A percentile compares a stretch with the other conserved stretches of the same genome.
Evolutionary conservation across 2,329 filamentous ascomycete genomes (phyloP).

Genomic region (Talaromyces sp.): DNA sequence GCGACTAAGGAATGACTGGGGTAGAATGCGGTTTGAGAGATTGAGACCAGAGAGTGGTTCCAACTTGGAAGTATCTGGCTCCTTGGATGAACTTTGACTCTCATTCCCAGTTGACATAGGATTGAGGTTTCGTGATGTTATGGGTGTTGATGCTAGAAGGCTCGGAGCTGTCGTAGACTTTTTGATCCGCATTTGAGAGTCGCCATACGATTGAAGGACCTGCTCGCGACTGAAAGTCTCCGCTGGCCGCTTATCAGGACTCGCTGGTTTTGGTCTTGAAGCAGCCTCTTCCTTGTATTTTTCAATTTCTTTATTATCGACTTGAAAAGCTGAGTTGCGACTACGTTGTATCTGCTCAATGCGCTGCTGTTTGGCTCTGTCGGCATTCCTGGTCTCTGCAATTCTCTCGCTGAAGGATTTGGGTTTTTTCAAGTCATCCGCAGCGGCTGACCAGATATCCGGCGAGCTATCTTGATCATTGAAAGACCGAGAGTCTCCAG

Average conservation of each 20-base stretch:
- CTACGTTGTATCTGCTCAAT: constrained; percentile 37
- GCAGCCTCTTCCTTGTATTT: constrained; percentile 40
- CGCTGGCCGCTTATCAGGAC: constrained; percentile 46
- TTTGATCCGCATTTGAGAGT: constrained; percentile 29
- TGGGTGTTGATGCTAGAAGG: constrained; percentile 19
- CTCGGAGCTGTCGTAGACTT: constrained; percentile 37
- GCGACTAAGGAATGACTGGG: constrained; percentile 74
- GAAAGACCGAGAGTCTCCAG: constrained; percentile 26
- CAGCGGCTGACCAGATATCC: constrained; percentile 27
- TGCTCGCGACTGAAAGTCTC: constrained; percentile 64
- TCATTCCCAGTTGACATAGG: constrained; percentile 22
- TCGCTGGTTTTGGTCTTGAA: constrained; percentile 35
- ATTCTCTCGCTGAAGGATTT: constrained; percentile 83
- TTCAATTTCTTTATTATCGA: constrained; percentile 45
- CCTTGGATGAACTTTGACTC: constrained; percentile 29
- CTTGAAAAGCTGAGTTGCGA: constrained; percentile 43
- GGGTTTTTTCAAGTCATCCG: constrained; percentile 28
- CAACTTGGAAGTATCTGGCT: constrained; percentile 61
- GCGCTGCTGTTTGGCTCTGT: constrained; percentile 38
- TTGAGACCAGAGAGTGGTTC: constrained; percentile 85
- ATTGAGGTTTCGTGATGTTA: constrained; percentile 16
- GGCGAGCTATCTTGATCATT: constrained; percentile 23
- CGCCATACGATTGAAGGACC: constrained; percentile 43
- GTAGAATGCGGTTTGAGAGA: constrained; percentile 76
- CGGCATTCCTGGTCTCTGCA: constrained; percentile 59